Evolutionary conservation across 495 filamentous ascomycete species (phyloP), one percentile per base, ranked within the genome.

Genomic region (Margaritispora aquatica): DNA sequence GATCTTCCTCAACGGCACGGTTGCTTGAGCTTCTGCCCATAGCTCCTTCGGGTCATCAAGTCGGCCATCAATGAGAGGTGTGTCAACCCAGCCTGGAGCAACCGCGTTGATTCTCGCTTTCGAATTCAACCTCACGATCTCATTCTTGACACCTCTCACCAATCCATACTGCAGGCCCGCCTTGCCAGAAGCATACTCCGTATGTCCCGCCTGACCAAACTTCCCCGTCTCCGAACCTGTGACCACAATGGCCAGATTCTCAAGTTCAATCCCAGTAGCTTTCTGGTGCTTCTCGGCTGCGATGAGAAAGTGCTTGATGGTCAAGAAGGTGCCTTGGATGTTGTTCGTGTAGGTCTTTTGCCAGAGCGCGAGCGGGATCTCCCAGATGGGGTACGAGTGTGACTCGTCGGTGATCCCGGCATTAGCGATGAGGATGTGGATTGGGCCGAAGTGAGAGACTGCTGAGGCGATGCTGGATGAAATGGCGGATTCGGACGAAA

Each of bases 101-200:
- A 84, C 77, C 17, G 77, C 78, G 69, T 84, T 84, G 55, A 84
- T 81, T 22, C 81, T 69, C 5, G 73, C 81, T 59, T 73, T 74
- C 1, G 63, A 52, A 58, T 83, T 82, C 51, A 84, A 61, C 23
- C 70, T 69, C 31, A 78, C 71, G 41, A 84, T 81, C 58, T 84
- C 80, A 63, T 80, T 79, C 66, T 80, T 80, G 20, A 84, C 74
- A 5, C 72, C 72, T 36, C 72, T 68, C 10, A 83, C 73, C 26
- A 84, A 69, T 9, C 78, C 80, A 69, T 81, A 79, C 62, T 82
- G 80, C 59, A 83, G 60, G 2, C 74, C 80, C 15, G 77, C 73
- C 60, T 84, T 80, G 7, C 80, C 78, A 49, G 68, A 70, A 1
- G 76, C 75, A 65, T 81, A 77, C 57, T 80, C 79, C 1, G 67